Conservation (phyloP, 2,329 filamentous ascomycete species). For the Trichoderma endophyticum region DNA sequence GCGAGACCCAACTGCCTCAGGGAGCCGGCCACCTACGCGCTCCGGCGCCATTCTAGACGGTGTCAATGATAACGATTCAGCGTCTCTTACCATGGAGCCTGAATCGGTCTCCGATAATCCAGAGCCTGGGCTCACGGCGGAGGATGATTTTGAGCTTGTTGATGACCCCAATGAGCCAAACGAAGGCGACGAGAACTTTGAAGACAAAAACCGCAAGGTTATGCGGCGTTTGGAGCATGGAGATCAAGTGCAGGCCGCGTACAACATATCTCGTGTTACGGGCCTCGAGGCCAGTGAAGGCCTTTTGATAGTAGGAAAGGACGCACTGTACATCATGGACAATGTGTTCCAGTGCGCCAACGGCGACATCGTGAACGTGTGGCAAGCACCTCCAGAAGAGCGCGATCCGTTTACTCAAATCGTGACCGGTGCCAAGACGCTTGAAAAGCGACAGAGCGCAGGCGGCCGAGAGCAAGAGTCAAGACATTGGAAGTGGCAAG, state of each 20-base stretch:
- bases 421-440: constrained; percentile 65
- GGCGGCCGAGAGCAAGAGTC: constrained; percentile 69
- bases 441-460: constrained; percentile 59
- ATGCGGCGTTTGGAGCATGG: constrained; percentile 90
- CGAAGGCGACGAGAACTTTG: constrained; percentile 72
- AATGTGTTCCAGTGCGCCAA: constrained; percentile 94
- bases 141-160: constrained; percentile 94
- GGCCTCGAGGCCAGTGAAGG: constrained; percentile 93
- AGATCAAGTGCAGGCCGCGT: constrained; percentile 88
- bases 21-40: constrained; percentile 21
- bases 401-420: constrained; percentile 94
- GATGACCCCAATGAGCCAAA: constrained; percentile 86
- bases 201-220: constrained; percentile 97
- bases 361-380: constrained; percentile 94
- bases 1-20: constrained; percentile 3
- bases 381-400: constrained; percentile 88
- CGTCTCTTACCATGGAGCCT: constrained; percentile 24
- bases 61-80: constrained; percentile 18
- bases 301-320: constrained; percentile 87
- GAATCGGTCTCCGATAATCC: constrained; percentile 24
- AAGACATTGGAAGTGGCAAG: constrained; percentile 88
- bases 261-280: constrained; percentile 91
- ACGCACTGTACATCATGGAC: constrained; percentile 90
- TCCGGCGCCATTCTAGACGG: constrained; percentile 26
- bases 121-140: constrained; percentile 42